These are phyloP conservation scores for Scheffersomyces stambukii DNA, from an alignment of 1,139 yeast species.

Conservation along the genomic window DNA sequence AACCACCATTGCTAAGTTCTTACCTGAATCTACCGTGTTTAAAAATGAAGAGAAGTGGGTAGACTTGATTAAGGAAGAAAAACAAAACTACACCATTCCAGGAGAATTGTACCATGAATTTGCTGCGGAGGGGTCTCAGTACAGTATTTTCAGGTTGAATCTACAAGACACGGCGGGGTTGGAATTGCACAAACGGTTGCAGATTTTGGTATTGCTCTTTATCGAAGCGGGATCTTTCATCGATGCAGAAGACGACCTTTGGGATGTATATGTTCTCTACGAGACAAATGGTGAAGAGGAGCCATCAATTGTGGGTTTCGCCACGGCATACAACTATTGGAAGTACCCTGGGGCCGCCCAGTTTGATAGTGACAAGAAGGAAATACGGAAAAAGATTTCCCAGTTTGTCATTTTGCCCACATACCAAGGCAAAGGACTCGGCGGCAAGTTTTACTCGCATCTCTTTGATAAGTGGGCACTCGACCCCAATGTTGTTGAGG, in stretches of 20 bases:
- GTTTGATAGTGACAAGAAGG: conserved; percentile 48
- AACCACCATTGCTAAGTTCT: conserved; percentile 46
- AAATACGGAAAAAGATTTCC: conserved; percentile 71
- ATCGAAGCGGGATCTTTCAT: conserved; percentile 94
- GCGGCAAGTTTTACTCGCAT: conserved; percentile 58
- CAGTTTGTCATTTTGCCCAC: conserved; percentile 86
- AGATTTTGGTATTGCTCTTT: conserved; percentile 73
- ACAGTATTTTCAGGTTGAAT: conserved; percentile 35
- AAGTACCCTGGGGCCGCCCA: conserved; percentile 54
- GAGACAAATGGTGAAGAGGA: conserved; percentile 30
- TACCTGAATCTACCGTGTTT: conserved; percentile 59
- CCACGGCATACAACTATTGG: conserved; percentile 85
- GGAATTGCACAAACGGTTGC: conserved; percentile 66
- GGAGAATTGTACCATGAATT: conserved; percentile 42
- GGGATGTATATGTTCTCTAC: conserved; percentile 62
- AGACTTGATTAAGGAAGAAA: conserved; percentile 48
- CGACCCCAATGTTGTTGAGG: conserved; percentile 56
- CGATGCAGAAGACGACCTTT: conserved; percentile 66
- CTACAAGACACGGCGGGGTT: conserved; percentile 37
- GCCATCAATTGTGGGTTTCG: conserved; percentile 64
- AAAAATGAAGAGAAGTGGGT: conserved; percentile 70
- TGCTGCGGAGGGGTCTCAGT: conserved; percentile 25
- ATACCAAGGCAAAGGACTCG: conserved; percentile 67
- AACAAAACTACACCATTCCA: conserved; percentile 40
- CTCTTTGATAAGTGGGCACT: conserved; percentile 53